A percentile compares a stretch with the other conserved stretches of the same genome.
phyloP scores from a whole-genome alignment of 345 rosid species.

The Eucalyptus regnans region DNA sequence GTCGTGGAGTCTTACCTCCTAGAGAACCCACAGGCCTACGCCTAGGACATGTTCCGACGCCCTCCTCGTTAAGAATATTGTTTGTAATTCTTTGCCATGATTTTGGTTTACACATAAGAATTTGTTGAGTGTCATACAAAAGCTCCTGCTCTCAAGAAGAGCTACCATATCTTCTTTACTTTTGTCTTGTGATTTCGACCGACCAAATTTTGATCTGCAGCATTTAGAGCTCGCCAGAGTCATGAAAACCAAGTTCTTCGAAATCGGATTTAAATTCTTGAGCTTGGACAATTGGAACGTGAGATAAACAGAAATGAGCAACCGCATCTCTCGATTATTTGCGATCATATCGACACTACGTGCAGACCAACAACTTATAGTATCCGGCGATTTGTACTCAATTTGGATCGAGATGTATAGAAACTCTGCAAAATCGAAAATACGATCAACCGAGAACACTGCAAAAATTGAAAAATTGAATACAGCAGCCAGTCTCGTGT shows the following conservation, averaged over 20 bases:
- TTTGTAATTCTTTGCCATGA: neutral
- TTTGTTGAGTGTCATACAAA: neutral
- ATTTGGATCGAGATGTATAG: neutral
- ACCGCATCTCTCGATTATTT: neutral
- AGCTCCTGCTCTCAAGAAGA: neutral
- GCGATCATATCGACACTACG: neutral
- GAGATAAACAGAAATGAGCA: neutral
- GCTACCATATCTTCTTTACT: neutral
- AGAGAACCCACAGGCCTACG: slow-evolving; percentile 11
- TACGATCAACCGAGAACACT: neutral
- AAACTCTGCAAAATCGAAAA: neutral
- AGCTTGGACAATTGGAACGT: neutral
- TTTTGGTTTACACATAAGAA: neutral
- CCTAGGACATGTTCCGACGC: neutral
- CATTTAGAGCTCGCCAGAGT: neutral
- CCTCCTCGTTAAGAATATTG: neutral
- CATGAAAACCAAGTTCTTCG: no score
- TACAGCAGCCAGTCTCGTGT: neutral
- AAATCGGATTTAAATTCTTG: no score
- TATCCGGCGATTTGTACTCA: neutral
- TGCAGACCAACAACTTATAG: neutral
- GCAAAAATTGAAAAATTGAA: neutral
- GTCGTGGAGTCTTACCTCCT: slow-evolving; percentile 20
- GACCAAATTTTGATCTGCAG: neutral
- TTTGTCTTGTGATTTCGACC: neutral